These are phyloP conservation scores for Arachnomyces sp. DNA, from an alignment of 2,329 filamentous ascomycete genomes.

Conservation along the genomic window DNA sequence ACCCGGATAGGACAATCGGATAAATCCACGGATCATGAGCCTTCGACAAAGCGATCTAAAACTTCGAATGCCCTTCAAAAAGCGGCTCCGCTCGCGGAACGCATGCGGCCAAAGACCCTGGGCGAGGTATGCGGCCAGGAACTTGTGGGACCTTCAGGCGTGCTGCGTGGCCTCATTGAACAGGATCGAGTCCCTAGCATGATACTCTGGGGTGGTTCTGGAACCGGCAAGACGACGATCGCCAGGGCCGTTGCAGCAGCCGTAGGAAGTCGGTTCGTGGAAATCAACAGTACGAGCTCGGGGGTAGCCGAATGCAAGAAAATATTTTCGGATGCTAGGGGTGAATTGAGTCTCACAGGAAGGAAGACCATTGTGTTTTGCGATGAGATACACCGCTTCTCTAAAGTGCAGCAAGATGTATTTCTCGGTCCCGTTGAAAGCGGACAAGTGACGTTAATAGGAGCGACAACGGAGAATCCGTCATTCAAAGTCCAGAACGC, in stretches of 20 bases:
- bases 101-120: constrained; percentile 78
- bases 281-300: constrained; percentile 88
- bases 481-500: constrained; percentile 88
- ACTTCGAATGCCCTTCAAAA: constrained; percentile 52
- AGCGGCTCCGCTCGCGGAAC: constrained; percentile 79
- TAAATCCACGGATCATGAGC: constrained; percentile 25
- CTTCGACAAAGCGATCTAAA: constrained; percentile 58
- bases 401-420: constrained; percentile 87
- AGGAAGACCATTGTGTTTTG: constrained; percentile 94
- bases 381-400: constrained; percentile 92
- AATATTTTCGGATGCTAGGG: constrained; percentile 75
- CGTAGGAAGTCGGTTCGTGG: constrained; percentile 79
- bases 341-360: constrained; percentile 72
- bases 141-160: constrained; percentile 74
- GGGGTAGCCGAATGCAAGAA: constrained; percentile 89
- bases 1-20: constrained; percentile 18
- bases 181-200: constrained; percentile 82
- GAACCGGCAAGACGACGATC: constrained; percentile 58
- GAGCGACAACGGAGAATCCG: constrained; percentile 94
- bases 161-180: constrained; percentile 80
- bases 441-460: constrained; percentile 83
- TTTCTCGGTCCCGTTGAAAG: constrained; percentile 89
- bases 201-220: constrained; percentile 65
- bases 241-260: constrained; percentile 79
- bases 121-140: constrained; percentile 89